These are phyloP conservation scores for Lepidium africanum DNA, from an alignment of 345 rosid species.

Conservation along the genomic window DNA sequence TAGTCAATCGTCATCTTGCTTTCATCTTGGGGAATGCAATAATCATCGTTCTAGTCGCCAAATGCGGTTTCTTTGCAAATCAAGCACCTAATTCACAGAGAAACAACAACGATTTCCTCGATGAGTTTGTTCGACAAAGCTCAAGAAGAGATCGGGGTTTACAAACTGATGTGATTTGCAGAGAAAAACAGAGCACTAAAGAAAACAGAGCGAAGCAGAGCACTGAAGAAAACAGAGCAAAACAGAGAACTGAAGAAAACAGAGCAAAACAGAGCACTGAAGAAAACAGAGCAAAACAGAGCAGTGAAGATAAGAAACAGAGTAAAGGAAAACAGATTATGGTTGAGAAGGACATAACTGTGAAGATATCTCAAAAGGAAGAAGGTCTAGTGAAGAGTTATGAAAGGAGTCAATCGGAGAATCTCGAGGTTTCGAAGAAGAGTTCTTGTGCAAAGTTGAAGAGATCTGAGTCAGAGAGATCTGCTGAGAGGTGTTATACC, in stretches of 20 bases:
- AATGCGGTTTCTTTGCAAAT: constrained; percentile 47
- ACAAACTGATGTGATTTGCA: constrained; percentile 6
- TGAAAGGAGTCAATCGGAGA: constrained; percentile 48
- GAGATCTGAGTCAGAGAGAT: constrained; percentile 10
- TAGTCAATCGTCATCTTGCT: constrained; percentile 59
- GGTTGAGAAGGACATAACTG: constrained; percentile 1
- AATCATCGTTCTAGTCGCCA: constrained; percentile 52
- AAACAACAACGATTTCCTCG: constrained; percentile 34
- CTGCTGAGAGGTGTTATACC: constrained; percentile 31
- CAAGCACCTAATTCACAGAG: constrained; percentile 27
- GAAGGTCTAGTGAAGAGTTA: constrained; percentile 23
- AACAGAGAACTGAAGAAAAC: constrained; percentile 1
- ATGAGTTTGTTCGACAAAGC: constrained; percentile 41
- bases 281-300: constrained; percentile 7
- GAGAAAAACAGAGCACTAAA: constrained; percentile 28
- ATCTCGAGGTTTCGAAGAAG: constrained; percentile 14
- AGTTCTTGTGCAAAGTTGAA: constrained; percentile 30
- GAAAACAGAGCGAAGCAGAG: background rate
- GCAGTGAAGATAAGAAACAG: background rate
- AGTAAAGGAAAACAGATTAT: constrained; percentile 2
- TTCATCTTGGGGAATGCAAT: constrained; percentile 69
- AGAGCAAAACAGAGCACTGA: background rate
- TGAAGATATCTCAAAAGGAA: background rate
- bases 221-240: background rate
- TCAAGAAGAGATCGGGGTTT: constrained; percentile 21